These are phyloP conservation scores for Arthrinium phaeospermum DNA, from an alignment of 2,329 filamentous ascomycete genomes.

Conservation along the genomic window DNA sequence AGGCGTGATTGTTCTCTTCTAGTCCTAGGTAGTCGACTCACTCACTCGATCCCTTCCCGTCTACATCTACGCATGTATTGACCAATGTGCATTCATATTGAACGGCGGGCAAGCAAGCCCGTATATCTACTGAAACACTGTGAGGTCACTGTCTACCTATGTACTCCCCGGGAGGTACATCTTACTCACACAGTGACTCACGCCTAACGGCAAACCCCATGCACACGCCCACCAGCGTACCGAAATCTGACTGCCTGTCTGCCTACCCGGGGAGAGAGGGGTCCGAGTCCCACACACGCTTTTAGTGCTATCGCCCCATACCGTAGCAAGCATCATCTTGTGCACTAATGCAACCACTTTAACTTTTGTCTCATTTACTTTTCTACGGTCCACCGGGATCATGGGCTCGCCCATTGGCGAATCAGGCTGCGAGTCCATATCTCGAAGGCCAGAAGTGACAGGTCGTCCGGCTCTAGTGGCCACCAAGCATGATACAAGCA, in stretches of 20 bases:
- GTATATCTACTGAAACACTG: too few species aligned
- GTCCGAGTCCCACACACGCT: constrained; percentile 1
- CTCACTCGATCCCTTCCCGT: background rate
- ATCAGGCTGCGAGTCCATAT: constrained; percentile 9
- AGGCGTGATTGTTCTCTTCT: background rate
- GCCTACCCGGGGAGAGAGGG: background rate
- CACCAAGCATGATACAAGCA: background rate
- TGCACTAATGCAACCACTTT: constrained; percentile 20
- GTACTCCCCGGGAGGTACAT: background rate
- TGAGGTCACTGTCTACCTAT: too few species aligned
- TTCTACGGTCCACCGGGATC: background rate
- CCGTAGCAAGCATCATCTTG: background rate
- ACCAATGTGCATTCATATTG: too few species aligned
- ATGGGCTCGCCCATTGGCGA: constrained; percentile 7
- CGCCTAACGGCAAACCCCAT: background rate
- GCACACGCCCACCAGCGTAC: background rate
- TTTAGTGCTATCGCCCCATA: background rate
- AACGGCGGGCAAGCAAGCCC: background rate
- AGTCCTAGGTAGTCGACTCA: background rate
- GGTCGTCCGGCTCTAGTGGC: background rate
- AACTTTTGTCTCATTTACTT: background rate
- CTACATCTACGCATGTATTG: too few species aligned
- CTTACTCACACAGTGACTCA: constrained; percentile 13
- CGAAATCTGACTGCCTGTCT: background rate
- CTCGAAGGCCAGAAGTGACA: background rate